Base-by-base conservation (phyloP, 2,329 filamentous ascomycete species). In the Penicillium polonicum region DNA sequence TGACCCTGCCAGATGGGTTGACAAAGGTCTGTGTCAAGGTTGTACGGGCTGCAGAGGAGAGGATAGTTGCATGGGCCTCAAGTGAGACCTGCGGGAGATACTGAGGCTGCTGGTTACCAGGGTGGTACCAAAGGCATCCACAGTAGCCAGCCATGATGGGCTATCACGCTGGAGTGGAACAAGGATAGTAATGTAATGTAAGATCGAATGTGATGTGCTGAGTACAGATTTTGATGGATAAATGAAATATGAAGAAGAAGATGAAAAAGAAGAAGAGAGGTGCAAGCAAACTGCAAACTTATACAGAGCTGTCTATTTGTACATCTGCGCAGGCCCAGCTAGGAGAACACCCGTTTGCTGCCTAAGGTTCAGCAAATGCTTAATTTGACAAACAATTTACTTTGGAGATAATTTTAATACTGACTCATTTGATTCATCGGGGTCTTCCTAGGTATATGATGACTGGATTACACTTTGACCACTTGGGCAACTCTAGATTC, bases 81-180 rank as follows among this genome's bases (percentile, higher is more conserved):
- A 87, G 74, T 9, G 81, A 72, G 36, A 88, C 74, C 57, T 85
- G 83, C 0, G 86, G 86, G 4, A 90, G 79, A 59, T 84, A 85
- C 31, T 9, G 35, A 27, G 41, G 31, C 17, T 13, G 6, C 15
- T 5, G 9, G 15, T 10, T 6, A 38, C 12, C 21, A 7, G 12
- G 13, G 17, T 49, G 7, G 5, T 38, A 5, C 41, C 29, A 46
- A n/a, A 39, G 6, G 12, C 31, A 53, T 25, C 51, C 51, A 19
- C 23, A 49, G 12, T 49, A 38, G 15, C 9, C 1, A 9, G 46
- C 6, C 46, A 49, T 49, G 33, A 27, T 49, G 21, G 23, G 25
- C 25, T n/a, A 38, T 39, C 5, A 5, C 1, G 15, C 15, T 48
- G 4, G 12, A 10, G 21, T 27, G 9, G 38, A 27, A 12, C 12